A percentile compares a stretch with the other conserved stretches of the same genome.
Conservation (phyloP, 129 eudicot genomes). For the Pittosporum tobira region DNA sequence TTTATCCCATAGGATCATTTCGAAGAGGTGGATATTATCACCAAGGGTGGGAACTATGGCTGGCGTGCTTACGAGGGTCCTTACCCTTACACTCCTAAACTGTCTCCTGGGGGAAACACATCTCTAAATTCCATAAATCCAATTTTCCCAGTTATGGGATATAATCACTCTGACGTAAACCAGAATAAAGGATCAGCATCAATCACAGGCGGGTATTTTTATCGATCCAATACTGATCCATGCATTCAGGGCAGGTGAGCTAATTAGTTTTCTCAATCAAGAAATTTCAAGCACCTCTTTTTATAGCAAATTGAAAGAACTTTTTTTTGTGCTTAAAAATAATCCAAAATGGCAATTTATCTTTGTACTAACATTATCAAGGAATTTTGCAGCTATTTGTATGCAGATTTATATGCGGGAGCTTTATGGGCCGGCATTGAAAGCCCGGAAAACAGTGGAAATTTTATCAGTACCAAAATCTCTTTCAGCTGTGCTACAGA, state of each 20-base stretch:
- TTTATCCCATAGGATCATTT: conserved; percentile 32
- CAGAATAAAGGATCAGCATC: conserved; percentile 71
- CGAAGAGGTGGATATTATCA: conserved; percentile 70
- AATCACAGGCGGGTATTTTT: conserved; percentile 78
- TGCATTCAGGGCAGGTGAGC: conserved; percentile 71
- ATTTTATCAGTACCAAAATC: conserved; percentile 30
- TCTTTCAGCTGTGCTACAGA: conserved; percentile 54
- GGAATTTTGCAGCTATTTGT: conserved; percentile 49
- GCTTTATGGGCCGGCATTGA: conserved; percentile 65
- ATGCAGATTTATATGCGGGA: conserved; percentile 71
- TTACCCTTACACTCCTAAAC: conserved; percentile 32
- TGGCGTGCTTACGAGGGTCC: conserved; percentile 81
- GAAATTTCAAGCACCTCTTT: not conserved
- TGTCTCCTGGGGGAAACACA: conserved; percentile 67
- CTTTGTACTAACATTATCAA: conserved; percentile 8
- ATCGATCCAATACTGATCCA: conserved; percentile 70
- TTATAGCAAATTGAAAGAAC: not conserved
- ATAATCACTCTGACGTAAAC: conserved; percentile 59
- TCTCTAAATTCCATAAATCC: conserved; percentile 45
- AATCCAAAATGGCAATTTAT: not conserved
- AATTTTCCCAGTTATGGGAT: conserved; percentile 76
- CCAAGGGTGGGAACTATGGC: conserved; percentile 74
- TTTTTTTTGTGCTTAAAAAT: not conserved
- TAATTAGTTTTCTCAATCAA: not conserved
- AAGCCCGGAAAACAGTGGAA: conserved; percentile 65